Evolutionary conservation across 2,329 filamentous ascomycete genomes (phyloP), one percentile per base, ranked within the genome.

Genomic region (Penicillium expansum): DNA sequence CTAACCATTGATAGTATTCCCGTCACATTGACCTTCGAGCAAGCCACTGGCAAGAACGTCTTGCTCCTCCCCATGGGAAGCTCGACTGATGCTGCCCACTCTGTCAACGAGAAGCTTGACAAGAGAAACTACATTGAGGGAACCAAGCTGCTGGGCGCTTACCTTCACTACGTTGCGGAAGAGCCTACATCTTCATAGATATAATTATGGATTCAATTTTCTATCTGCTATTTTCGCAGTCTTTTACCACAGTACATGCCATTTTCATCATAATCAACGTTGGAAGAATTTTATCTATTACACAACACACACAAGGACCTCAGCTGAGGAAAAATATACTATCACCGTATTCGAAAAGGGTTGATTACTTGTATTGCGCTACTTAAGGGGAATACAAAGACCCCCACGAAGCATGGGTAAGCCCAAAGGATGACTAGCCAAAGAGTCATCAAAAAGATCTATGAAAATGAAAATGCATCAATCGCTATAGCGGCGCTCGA

Each of bases 111-210:
- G 85, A 97, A 96, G 83, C 82, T 99, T 56, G 94, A 99, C 76
- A 92, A 90, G 83, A 86, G 85, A 72, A 99, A 99, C 79, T 99
- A 99, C 76, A 96, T 99, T 70, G 92, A 99, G 81, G 94, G 94
- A 48, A 97, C 90, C 68, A 99, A 99, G 85, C 79, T 99, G 61
- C 78, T 99, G 56, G 94, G 94, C 47, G 90, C 93, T 4, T 99
- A 99, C 74, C 79, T 99, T 71, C 93, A 97, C 79, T 97, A 97
- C 68, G 92, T 96, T 63, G 92, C 92, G 2, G 91, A 93, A 73
- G 94, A 99, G 82, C 86, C 90, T 38, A 86, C 49, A 24, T 44
- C 49, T 13, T 32, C 38, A 18, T 52, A 52, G 29, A 44, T 33
- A 33, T 44, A 44, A 52, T 27, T 11, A 27, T 11, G 2, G 8